A percentile compares a stretch with the other conserved stretches of the same genome.
These are phyloP conservation scores for Fusarium sp. DNA, from an alignment of 2,329 filamentous ascomycete species.

Conservation along the genomic window DNA sequence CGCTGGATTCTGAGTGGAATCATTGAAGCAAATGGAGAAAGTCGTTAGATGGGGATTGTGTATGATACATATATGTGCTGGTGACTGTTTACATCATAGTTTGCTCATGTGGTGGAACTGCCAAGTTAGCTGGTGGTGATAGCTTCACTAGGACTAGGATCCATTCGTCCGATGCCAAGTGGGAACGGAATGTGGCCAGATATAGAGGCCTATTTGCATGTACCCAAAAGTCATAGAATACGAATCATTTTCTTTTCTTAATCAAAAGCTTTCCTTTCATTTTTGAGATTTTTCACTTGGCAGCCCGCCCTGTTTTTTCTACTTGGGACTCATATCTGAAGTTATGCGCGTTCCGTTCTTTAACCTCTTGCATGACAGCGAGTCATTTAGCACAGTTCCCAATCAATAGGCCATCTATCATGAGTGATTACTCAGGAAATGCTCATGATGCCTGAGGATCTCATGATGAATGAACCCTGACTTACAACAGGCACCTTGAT, in stretches of 20 bases:
- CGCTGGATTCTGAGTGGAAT: slow-evolving; percentile 45
- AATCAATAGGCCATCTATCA: not conserved
- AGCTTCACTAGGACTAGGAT: not conserved
- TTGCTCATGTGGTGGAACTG: not conserved
- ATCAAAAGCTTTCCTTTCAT: no score
- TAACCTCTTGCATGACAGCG: not conserved
- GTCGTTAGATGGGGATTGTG: not conserved
- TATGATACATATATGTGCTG: slow-evolving; percentile 9
- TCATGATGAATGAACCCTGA: slow-evolving; percentile 28
- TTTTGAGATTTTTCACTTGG: no score
- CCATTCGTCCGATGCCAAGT: not conserved
- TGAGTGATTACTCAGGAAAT: not conserved
- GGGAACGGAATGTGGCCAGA: not conserved
- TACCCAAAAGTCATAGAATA: no score
- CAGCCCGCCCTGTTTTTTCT: no score
- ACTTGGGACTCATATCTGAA: no score
- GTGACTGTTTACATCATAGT: slow-evolving; percentile 18
- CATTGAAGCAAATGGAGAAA: slow-evolving; percentile 14
- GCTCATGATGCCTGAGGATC: not conserved
- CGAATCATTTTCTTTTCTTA: no score
- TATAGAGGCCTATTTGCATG: no score
- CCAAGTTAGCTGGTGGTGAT: not conserved
- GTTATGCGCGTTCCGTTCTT: not conserved
- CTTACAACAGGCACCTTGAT: slow-evolving; percentile 27
- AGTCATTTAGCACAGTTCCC: not conserved